Percentiles rank a stretch among this genome's conserved stretches.
Evolutionary conservation across 2,329 filamentous ascomycete genomes (phyloP).

Genomic region (Lachnellula occidentalis): DNA sequence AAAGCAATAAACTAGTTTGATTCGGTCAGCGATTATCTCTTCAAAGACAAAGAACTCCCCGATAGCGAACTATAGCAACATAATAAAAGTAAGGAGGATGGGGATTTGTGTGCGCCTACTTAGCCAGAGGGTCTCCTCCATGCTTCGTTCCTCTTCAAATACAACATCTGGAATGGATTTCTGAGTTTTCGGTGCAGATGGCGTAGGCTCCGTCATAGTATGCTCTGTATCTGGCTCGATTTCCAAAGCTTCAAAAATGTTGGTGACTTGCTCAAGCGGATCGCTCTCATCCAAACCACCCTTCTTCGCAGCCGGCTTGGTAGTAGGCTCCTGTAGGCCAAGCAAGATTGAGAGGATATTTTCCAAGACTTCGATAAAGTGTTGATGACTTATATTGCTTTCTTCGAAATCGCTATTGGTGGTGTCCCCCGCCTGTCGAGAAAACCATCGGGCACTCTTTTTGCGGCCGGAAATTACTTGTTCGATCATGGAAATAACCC

Average conservation of each 20-base stretch:
- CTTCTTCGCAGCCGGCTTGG: background rate
- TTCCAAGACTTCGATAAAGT: background rate
- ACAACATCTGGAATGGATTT: background rate
- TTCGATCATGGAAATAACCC: background rate
- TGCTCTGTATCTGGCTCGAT: conserved; percentile 1
- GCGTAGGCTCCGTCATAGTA: background rate
- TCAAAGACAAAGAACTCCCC: background rate
- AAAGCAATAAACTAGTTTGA: background rate
- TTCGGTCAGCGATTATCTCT: background rate
- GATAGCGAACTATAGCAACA: background rate
- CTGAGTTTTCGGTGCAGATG: background rate
- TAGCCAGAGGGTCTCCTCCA: background rate
- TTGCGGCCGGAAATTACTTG: background rate
- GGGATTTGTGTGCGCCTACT: background rate
- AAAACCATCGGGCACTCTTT: background rate
- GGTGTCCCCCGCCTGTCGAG: background rate
- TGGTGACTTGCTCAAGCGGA: background rate
- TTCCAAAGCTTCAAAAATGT: conserved; percentile 1
- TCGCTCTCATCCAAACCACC: conserved; percentile 41
- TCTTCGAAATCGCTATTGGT: background rate
- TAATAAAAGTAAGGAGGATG: background rate
- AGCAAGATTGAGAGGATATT: background rate
- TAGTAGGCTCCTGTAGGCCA: background rate
- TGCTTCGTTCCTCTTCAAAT: background rate
- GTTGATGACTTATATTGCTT: background rate